A percentile compares a stretch with the other conserved stretches of the same genome.
Conservation (phyloP, 441 rosid species). For the Brassica balearica region DNA sequence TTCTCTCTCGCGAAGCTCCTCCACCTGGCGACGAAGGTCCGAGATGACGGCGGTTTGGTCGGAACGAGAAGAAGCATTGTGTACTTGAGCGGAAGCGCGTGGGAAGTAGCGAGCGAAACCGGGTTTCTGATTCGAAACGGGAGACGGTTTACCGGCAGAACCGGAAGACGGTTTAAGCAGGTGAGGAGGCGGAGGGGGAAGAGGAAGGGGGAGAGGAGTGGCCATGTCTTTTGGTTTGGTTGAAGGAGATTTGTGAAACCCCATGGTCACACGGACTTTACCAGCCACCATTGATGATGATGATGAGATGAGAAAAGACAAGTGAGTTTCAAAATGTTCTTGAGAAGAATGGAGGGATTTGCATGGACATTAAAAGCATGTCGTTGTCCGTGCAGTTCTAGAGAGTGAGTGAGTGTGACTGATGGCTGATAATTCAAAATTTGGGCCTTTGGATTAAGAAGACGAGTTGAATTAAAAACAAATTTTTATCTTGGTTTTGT, state of each 20-base stretch:
- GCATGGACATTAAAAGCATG: conserved; percentile 42
- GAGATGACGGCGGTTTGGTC: conserved; percentile 58
- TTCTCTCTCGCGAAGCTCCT: conserved; percentile 76
- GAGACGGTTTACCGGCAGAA: conserved; percentile 43
- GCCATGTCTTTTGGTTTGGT: conserved; percentile 28
- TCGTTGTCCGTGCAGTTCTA: conserved; percentile 49
- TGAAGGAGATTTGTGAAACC: conserved; percentile 72
- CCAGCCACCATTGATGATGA: conserved; percentile 75
- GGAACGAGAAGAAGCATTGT: conserved; percentile 60
- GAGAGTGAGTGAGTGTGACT: conserved; percentile 28
- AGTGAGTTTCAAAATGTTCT: background rate
- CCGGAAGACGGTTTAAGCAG: conserved; percentile 53
- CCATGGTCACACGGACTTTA: conserved; percentile 83
- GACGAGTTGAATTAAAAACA: background rate
- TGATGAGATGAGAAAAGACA: background rate
- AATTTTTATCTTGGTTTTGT: background rate
- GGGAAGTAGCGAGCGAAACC: conserved; percentile 88
- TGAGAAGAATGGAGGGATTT: conserved; percentile 35
- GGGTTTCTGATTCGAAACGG: conserved; percentile 46
- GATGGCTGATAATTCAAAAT: conserved; percentile 41
- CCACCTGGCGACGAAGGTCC: conserved; percentile 76
- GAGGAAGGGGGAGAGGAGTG: conserved; percentile 49
- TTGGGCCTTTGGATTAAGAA: conserved; percentile 39
- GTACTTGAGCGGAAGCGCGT: conserved; percentile 83
- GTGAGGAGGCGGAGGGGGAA: conserved; percentile 53